These are phyloP conservation scores for Williopsis jadinii DNA, from an alignment of 1,139 yeast species.

Conservation along the genomic window DNA sequence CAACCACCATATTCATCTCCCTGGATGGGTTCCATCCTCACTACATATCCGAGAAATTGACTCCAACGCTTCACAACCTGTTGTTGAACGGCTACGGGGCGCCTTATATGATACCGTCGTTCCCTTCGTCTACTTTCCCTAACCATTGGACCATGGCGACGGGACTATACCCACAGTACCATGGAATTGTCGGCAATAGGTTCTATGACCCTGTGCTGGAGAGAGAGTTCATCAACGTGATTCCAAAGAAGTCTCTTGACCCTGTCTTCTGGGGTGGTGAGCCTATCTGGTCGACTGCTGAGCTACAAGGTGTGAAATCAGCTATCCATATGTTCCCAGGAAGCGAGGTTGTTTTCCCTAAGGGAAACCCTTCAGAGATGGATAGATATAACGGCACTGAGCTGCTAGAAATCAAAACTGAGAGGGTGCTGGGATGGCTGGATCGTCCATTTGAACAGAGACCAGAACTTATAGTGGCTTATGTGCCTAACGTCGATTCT, in stretches of 20 bases:
- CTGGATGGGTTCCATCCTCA: slow-evolving; percentile 92
- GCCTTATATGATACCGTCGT: slow-evolving; percentile 81
- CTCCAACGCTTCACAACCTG: slow-evolving; percentile 65
- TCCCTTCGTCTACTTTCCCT: slow-evolving; percentile 86
- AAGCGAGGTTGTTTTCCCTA: slow-evolving; percentile 55
- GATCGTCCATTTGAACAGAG: slow-evolving; percentile 47
- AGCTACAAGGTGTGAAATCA: slow-evolving; percentile 48
- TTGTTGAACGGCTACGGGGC: slow-evolving; percentile 53
- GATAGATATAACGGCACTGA: slow-evolving; percentile 65
- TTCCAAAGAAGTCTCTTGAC: slow-evolving; percentile 48
- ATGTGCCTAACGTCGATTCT: slow-evolving; percentile 76
- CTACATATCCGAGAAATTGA: slow-evolving; percentile 56
- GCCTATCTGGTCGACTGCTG: slow-evolving; percentile 80
- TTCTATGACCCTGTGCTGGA: slow-evolving; percentile 58
- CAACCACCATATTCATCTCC: slow-evolving; percentile 73
- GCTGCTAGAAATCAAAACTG: slow-evolving; percentile 46
- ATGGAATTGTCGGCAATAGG: slow-evolving; percentile 82
- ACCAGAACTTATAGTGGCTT: slow-evolving; percentile 75
- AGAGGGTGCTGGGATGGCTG: slow-evolving; percentile 57
- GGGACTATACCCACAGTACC: slow-evolving; percentile 76
- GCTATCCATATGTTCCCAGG: slow-evolving; percentile 99
- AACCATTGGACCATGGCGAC: slow-evolving; percentile 91
- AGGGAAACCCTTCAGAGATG: slow-evolving; percentile 29
- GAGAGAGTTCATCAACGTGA: slow-evolving; percentile 57
- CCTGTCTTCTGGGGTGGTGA: slow-evolving; percentile 87